These are phyloP conservation scores for Basipetospora chlamydospora DNA, from an alignment of 2,329 filamentous ascomycete genomes.

Conservation along the genomic window DNA sequence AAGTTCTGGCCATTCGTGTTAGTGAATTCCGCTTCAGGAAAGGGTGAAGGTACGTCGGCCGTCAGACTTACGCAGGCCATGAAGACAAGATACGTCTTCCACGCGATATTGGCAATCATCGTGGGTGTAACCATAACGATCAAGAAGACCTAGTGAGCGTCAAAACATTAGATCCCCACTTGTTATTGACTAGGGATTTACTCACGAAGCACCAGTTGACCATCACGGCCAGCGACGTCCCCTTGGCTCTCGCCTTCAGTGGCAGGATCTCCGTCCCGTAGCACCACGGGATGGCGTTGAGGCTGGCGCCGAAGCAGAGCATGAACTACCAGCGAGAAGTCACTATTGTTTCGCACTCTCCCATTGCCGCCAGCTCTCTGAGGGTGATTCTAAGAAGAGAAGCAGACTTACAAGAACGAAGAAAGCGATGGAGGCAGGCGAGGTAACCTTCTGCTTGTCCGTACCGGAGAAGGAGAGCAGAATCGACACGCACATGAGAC, in stretches of 20 bases:
- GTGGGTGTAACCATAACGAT: constrained; percentile 68
- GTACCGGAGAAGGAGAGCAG: constrained; percentile 32
- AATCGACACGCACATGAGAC: constrained; percentile 41
- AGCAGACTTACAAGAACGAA: constrained; percentile 30
- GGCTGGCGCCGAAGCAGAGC: constrained; percentile 53
- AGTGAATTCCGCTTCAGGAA: constrained; percentile 14
- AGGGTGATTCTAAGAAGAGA: too few species aligned
- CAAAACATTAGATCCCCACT: too few species aligned
- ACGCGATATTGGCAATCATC: constrained; percentile 42
- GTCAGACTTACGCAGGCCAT: constrained; percentile 3
- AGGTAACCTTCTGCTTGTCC: constrained; percentile 35
- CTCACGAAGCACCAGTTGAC: constrained; percentile 39
- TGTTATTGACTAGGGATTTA: too few species aligned
- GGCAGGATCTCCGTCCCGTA: constrained; percentile 52
- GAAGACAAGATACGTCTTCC: constrained; percentile 46
- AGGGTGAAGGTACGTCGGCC: constrained; percentile 17
- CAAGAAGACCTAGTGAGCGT: constrained; percentile 51
- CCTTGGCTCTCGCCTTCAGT: constrained; percentile 43
- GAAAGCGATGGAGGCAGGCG: constrained; percentile 49
- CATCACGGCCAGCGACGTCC: constrained; percentile 44
- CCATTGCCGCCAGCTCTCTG: too few species aligned
- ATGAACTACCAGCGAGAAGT: constrained; percentile 43
- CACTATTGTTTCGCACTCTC: background rate
- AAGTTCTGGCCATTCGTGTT: background rate
- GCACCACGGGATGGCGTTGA: constrained; percentile 50